Conservation (phyloP, 192 early-diverging fungal genomes). For the Linderina pennispora region DNA sequence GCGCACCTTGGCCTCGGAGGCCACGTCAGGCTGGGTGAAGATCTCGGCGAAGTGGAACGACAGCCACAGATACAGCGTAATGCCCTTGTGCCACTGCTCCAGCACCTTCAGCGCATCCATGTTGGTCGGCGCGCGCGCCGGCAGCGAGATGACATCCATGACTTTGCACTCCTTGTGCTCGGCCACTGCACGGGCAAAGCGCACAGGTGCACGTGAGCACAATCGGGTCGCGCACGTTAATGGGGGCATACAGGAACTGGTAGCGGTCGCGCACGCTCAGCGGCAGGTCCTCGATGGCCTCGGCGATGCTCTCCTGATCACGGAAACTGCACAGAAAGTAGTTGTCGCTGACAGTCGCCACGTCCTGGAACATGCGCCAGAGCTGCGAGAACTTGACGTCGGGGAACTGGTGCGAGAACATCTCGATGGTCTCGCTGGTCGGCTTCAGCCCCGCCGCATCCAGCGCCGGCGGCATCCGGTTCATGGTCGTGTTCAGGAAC, state of each 20-base stretch:
- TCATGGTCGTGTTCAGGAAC: constrained; percentile 15
- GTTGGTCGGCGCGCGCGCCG: constrained; percentile 10
- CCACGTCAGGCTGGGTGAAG: constrained; percentile 49
- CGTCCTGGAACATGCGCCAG: constrained; percentile 68
- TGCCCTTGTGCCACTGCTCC: constrained; percentile 68
- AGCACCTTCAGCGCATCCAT: constrained; percentile 44
- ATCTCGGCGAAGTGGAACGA: constrained; percentile 54
- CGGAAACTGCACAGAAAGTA: constrained; percentile 76
- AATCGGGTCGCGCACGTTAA: constrained; percentile 35
- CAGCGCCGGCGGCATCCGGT: constrained; percentile 23
- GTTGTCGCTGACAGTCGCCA: constrained; percentile 56
- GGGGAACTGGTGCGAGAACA: constrained; percentile 67
- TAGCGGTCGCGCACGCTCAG: constrained; percentile 64
- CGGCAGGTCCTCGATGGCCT: constrained; percentile 53
- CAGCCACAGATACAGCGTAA: constrained; percentile 90
- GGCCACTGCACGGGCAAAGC: constrained; percentile 29
- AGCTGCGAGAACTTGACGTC: constrained; percentile 54
- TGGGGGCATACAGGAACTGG: constrained; percentile 62
- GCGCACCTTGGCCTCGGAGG: constrained; percentile 44
- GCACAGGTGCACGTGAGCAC: constrained; percentile 6
- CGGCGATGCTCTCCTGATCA: constrained; percentile 58
- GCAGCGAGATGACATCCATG: constrained; percentile 49
- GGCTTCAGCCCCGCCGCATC: constrained; percentile 67
- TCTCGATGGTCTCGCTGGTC: constrained; percentile 65
- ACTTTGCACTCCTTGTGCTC: constrained; percentile 35